phyloP scores from a whole-genome alignment of 1,284 basidiomycete genomes.

The Malassezia slooffiae region DNA sequence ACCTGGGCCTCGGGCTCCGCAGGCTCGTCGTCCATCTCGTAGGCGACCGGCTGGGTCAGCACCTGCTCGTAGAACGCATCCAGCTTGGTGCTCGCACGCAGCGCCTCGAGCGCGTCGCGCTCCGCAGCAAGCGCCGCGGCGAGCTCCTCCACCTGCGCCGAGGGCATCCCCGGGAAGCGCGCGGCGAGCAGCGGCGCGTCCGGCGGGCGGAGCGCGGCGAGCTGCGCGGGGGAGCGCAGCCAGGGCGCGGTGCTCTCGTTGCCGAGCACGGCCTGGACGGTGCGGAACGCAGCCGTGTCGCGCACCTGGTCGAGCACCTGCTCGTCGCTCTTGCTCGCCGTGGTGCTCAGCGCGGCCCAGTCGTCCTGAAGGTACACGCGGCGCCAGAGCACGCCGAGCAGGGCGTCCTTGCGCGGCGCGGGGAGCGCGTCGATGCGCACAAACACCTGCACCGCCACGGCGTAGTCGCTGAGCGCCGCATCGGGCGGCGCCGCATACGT shows the following conservation, averaged over 20 bases:
- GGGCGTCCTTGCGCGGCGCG: neutral
- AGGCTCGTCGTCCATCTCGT: no score
- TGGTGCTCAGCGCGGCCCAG: slow-evolving; percentile 27
- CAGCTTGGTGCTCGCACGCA: slow-evolving; percentile 1
- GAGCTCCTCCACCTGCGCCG: slow-evolving; percentile 4
- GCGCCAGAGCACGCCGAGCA: slow-evolving; percentile 48
- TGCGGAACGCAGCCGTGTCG: slow-evolving; percentile 7
- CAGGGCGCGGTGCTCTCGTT: slow-evolving; percentile 4
- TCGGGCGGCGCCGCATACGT: slow-evolving; percentile 19
- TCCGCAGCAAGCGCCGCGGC: slow-evolving; percentile 2
- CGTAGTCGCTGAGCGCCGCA: slow-evolving; percentile 47
- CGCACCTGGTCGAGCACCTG: slow-evolving; percentile 17
- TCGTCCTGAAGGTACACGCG: slow-evolving; percentile 5
- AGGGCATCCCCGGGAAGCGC: slow-evolving; percentile 11
- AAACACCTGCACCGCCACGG: slow-evolving; percentile 50
- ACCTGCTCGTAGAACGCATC: slow-evolving; percentile 6
- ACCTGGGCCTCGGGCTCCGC: no score
- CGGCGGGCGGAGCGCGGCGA: neutral
- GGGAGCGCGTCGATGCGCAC: slow-evolving; percentile 47
- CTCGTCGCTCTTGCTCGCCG: slow-evolving; percentile 21
- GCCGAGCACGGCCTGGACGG: slow-evolving; percentile 5
- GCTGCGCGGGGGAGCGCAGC: slow-evolving; percentile 2
- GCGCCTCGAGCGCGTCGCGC: neutral
- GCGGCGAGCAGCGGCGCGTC: neutral
- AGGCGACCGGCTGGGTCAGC: neutral